Evolutionary conservation across 108 stramenopile genomes (phyloP).

Genomic region (Nitzschia sp.): DNA sequence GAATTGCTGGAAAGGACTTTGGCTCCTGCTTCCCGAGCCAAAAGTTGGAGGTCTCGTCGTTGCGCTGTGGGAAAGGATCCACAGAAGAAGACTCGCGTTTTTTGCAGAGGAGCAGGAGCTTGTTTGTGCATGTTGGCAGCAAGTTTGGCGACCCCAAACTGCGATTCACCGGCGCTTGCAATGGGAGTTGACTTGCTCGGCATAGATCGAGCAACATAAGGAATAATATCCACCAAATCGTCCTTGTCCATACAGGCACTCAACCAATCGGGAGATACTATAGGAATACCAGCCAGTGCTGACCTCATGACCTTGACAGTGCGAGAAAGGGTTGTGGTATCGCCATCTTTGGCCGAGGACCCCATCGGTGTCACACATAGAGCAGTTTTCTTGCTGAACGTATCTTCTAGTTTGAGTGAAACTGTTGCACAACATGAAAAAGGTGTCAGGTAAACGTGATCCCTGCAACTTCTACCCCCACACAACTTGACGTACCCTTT

Average conservation of each 20-base stretch:
- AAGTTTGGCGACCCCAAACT: slow-evolving; percentile 58
- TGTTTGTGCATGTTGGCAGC: slow-evolving; percentile 35
- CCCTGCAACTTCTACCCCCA: not conserved
- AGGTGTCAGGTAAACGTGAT: not conserved
- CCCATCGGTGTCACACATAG: slow-evolving; percentile 57
- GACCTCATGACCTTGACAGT: slow-evolving; percentile 81
- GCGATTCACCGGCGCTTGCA: not conserved
- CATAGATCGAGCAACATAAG: slow-evolving; percentile 45
- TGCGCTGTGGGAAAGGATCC: slow-evolving; percentile 37
- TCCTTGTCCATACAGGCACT: not conserved
- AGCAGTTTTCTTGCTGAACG: slow-evolving; percentile 59
- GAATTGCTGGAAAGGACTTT: slow-evolving; percentile 42
- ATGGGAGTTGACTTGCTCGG: slow-evolving; percentile 34
- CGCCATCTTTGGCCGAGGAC: slow-evolving; percentile 8
- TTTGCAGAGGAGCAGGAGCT: slow-evolving; percentile 19
- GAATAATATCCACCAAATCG: not conserved
- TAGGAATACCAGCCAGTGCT: slow-evolving; percentile 67
- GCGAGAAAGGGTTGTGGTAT: slow-evolving; percentile 46
- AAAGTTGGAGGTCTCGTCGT: slow-evolving; percentile 47
- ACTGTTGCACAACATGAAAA: slow-evolving; percentile 41
- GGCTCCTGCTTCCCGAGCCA: slow-evolving; percentile 67
- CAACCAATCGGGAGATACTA: slow-evolving; percentile 73
- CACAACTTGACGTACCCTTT: too few relatives aligned
- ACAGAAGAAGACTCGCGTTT: slow-evolving; percentile 48
- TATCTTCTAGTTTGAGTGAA: slow-evolving; percentile 41